Conservation (phyloP, 257 asterid genomes). For the Datura wrightii region DNA sequence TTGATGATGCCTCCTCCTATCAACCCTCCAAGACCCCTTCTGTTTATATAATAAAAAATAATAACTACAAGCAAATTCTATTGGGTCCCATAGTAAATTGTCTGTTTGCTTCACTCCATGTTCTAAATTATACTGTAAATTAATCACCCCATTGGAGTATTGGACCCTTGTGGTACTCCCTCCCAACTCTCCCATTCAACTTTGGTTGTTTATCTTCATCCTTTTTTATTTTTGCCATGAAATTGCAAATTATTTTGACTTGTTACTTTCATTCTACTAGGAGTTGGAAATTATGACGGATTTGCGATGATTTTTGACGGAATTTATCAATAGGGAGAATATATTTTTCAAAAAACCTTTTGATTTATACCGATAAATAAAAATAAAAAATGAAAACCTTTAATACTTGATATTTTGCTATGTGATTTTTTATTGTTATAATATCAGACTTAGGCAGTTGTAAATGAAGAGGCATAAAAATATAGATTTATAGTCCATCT, state of each 20-base stretch:
- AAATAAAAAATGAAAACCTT: no score
- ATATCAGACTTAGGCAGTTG: no score
- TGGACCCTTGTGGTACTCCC: not conserved
- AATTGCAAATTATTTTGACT: not conserved
- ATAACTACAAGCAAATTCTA: not conserved
- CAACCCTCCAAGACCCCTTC: not conserved
- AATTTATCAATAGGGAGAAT: no score
- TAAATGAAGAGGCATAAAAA: no score
- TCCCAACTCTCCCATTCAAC: not conserved
- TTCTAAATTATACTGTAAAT: not conserved
- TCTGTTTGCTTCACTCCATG: not conserved
- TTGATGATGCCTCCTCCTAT: slow-evolving; percentile 21
- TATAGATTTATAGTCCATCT: no score
- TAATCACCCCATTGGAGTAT: not conserved
- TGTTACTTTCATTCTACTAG: no score
- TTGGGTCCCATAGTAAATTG: not conserved
- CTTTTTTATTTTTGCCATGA: not conserved
- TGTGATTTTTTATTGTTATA: no score
- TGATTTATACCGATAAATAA: no score
- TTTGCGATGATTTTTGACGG: no score
- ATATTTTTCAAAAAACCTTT: no score
- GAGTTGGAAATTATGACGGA: no score
- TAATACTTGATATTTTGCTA: no score
- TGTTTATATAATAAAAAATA: slow-evolving; percentile 2
- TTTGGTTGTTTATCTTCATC: not conserved